These are phyloP conservation scores for Bolboschoenus planiculmis DNA, from an alignment of 176 grass and related monocot species.

Conservation along the genomic window DNA sequence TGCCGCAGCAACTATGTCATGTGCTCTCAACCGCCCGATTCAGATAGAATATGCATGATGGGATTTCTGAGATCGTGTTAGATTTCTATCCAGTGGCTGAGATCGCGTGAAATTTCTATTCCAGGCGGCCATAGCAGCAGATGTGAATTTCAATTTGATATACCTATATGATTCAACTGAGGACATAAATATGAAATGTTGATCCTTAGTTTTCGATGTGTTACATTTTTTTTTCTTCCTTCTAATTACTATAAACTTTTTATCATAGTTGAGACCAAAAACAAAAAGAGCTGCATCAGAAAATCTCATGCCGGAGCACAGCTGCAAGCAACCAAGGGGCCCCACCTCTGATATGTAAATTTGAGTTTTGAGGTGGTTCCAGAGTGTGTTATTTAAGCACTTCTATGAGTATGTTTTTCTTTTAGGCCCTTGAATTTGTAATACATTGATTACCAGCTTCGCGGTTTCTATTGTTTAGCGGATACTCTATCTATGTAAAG, in stretches of 20 bases:
- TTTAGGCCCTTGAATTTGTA: background rate
- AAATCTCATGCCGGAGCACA: slow-evolving; percentile 35
- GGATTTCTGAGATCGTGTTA: background rate
- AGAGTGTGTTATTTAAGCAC: slow-evolving; percentile 7
- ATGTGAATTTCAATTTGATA: background rate
- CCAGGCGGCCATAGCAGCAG: background rate
- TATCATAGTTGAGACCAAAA: slow-evolving; percentile 56
- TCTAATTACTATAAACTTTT: background rate
- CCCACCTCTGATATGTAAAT: slow-evolving; percentile 13
- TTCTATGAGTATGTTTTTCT: background rate
- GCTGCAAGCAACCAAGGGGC: slow-evolving; percentile 50
- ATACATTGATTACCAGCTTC: background rate
- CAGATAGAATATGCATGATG: background rate
- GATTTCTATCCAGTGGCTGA: background rate
- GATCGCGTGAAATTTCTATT: background rate
- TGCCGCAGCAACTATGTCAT: background rate
- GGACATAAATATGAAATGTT: background rate
- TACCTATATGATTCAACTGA: background rate
- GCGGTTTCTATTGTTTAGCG: background rate
- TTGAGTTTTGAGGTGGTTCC: slow-evolving; percentile 17
- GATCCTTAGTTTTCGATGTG: background rate
- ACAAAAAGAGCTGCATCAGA: slow-evolving; percentile 72
- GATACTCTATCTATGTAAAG: background rate
- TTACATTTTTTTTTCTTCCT: background rate
- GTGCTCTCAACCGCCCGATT: background rate